Base-by-base conservation (phyloP, 805 yeast genomes). In the Kuraishia cidri region DNA sequence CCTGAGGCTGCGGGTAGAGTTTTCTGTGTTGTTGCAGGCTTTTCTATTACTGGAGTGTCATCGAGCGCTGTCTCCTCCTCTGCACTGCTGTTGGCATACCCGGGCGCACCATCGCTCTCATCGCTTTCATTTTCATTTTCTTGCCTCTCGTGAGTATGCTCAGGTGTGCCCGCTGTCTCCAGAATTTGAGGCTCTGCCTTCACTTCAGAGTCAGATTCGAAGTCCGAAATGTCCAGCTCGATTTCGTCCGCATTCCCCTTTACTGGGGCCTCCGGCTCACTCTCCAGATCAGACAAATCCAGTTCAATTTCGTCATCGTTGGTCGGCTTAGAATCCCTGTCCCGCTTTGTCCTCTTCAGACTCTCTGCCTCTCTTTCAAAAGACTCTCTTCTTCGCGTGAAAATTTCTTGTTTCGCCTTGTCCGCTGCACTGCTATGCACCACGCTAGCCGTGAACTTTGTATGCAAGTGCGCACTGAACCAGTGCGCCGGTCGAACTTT, bases 391-490 rank as follows among this genome's bases (percentile, higher is more conserved):
- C n/a, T n/a, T n/a, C n/a, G n/a, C n/a, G n/a, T n/a, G n/a, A n/a
- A n/a, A n/a, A n/a, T n/a, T n/a, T n/a, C n/a, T n/a, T n/a, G 18
- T 45, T 27, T 11, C 4, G n/a, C 29, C 11, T 21, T 21, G 10
- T 21, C 30, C 46, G 3, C 25, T 37, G 29, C 38, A 44, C 27
- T 11, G 23, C 21, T 21, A 30, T 17, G 40, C 41, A 5, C 26
- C 35, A 25, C 35, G 41, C 24, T 33, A 0, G 95, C 96, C 5
- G 60, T 62, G 46, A 71, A 92, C 34, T 58, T 60, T 2, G 79
- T 86, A 53, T 92, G 98, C 36, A 92, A 54, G 59, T 92, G 98
- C 8, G 94, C 94, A 43, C 92, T 75, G 38, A 84, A 72, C 98
- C 97, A 92, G 51, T 70, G 62, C 12, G 52, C 40, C 0, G 97